Base-by-base conservation (phyloP, 2,329 filamentous ascomycete genomes). In the Neofusicoccum ribis region DNA sequence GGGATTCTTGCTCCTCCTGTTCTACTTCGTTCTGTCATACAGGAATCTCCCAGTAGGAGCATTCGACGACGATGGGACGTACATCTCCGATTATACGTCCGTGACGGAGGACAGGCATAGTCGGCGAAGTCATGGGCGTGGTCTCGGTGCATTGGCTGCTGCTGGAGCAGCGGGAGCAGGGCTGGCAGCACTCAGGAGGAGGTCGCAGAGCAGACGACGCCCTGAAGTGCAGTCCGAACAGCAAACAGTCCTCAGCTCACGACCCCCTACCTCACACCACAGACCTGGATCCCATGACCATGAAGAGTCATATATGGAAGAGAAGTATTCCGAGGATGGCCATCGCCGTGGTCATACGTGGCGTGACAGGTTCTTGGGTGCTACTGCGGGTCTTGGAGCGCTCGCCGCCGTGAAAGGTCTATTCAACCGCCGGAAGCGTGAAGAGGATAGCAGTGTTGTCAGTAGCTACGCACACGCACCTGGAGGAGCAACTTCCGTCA, bases 1-100 rank as follows among this genome's bases (percentile, higher is more conserved):
- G 83, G 89, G 90, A 75, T 86, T 87, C 34, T 83, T 91, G 17
- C 80, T 97, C 39, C 70, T 97, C 15, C 72, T 93, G 1, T 69
- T 88, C 14, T 97, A 93, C 77, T 96, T 98, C 71, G 82, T 94
- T 64, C 81, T 97, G 39, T 90, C 89, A 69, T 96, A 91, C 77
- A 83, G 86, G 76, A 89, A 80, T 77, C 88, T 79, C 78, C 86
- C 72, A 70, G 84, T 74, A 73, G 81, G 72, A 79, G 80, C 77
- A 66, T 84, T 85, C 69, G 82, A 86, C 49, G 85, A 86, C 70
- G 80, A 85, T 69, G 81, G 84, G 63, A 86, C 86, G 41, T 85
- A 86, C 39, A 85, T 88, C 59, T 88, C 87, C 41, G 63, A 67
- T 20, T 77, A 79, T 36, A 84, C 83, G 15, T 85, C 86, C 6